phyloP scores from a whole-genome alignment of 2,329 filamentous ascomycete species.

The Phialophora chinensis region DNA sequence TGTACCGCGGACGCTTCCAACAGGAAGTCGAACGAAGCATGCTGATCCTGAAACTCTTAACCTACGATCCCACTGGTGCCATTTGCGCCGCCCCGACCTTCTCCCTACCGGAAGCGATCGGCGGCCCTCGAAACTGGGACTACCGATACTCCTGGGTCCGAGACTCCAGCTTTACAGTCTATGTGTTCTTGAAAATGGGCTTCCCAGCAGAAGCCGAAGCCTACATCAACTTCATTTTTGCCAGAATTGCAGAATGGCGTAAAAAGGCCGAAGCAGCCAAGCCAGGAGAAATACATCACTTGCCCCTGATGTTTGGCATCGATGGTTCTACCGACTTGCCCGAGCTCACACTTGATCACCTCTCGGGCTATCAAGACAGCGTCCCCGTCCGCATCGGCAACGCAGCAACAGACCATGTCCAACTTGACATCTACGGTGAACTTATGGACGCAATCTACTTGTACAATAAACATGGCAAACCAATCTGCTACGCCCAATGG shows the following conservation, averaged over 20 bases:
- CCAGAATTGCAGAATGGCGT: constrained; percentile 69
- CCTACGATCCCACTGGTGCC: constrained; percentile 77
- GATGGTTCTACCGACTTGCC: constrained; percentile 75
- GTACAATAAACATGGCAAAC: constrained; percentile 80
- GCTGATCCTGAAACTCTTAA: constrained; percentile 76
- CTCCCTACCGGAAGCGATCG: constrained; percentile 75
- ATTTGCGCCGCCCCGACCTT: constrained; percentile 79
- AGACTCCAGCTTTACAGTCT: constrained; percentile 78
- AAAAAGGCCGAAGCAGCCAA: constrained; percentile 60
- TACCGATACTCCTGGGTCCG: constrained; percentile 73
- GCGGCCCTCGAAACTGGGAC: constrained; percentile 63
- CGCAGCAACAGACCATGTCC: constrained; percentile 75
- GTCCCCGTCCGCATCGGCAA: constrained; percentile 78
- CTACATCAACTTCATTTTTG: constrained; percentile 79
- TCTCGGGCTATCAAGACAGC: constrained; percentile 75
- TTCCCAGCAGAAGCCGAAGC: constrained; percentile 77
- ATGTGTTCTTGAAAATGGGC: constrained; percentile 75
- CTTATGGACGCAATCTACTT: constrained; percentile 78
- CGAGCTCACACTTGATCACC: constrained; percentile 70
- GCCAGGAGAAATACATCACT: constrained; percentile 28
- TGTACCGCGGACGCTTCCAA: constrained; percentile 73
- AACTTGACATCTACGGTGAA: constrained; percentile 81
- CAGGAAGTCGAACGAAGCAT: constrained; percentile 74
- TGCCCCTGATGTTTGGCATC: constrained; percentile 85
- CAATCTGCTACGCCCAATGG: constrained; percentile 78